These are phyloP conservation scores for Mychonastes homosphaera DNA, from an alignment of 139 green algal genomes.

Conservation along the genomic window DNA sequence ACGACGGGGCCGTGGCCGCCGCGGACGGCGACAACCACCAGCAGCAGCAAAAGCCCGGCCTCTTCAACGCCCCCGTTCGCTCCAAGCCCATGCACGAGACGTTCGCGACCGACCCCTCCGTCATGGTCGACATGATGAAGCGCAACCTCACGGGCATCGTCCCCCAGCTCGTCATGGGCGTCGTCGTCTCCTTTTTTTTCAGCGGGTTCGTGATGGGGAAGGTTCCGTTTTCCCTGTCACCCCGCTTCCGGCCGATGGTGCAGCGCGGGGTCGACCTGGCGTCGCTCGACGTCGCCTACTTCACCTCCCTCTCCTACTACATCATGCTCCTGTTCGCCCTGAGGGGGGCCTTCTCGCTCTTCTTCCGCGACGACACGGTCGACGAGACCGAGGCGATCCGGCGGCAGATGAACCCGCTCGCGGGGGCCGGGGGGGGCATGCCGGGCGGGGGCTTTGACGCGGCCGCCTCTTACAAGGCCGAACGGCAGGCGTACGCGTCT, in stretches of 20 bases:
- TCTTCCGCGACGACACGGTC: constrained; percentile 73
- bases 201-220: constrained; percentile 85
- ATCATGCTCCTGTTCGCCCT: constrained; percentile 81
- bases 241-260: constrained; percentile 80
- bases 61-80: too few relatives aligned
- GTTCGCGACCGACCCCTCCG: constrained; percentile 76
- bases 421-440: background rate
- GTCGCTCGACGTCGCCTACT: constrained; percentile 79
- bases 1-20: background rate
- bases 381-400: constrained; percentile 74
- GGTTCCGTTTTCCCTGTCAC: constrained; percentile 73
- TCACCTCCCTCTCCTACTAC: constrained; percentile 86
- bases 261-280: constrained; percentile 82
- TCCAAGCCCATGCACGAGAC: constrained; percentile 65
- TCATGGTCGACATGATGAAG: constrained; percentile 89
- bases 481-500: constrained; percentile 38
- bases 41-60: constrained; percentile 44
- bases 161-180: constrained; percentile 69
- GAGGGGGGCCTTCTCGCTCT: constrained; percentile 62
- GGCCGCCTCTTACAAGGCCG: constrained; percentile 54
- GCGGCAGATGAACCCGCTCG: constrained; percentile 64
- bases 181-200: constrained; percentile 70
- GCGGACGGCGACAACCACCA: too few relatives aligned
- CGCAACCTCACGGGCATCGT: constrained; percentile 66
- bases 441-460: constrained; percentile 45